These are phyloP conservation scores for Acanthochlamys bracteata DNA, from an alignment of 106 monocot species.

Conservation along the genomic window DNA sequence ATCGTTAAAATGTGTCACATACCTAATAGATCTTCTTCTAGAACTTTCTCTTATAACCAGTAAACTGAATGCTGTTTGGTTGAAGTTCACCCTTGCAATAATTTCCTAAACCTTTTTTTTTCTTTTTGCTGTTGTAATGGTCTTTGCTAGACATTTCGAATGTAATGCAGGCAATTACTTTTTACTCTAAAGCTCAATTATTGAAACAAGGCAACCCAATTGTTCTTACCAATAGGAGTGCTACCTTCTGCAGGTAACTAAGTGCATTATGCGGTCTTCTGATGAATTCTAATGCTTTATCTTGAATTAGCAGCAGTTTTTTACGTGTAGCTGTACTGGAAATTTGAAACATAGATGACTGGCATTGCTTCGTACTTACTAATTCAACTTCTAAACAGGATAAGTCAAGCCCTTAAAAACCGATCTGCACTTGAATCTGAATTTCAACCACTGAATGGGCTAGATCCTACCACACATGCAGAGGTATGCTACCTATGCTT, in stretches of 20 bases:
- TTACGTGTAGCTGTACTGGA: background rate
- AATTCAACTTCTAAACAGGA: slow-evolving; percentile 35
- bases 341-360: background rate
- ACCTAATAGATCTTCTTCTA: too few relatives aligned
- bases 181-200: slow-evolving; percentile 73
- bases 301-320: background rate
- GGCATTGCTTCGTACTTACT: too few relatives aligned
- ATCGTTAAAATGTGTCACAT: too few relatives aligned
- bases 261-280: background rate
- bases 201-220: slow-evolving; percentile 66
- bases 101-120: background rate
- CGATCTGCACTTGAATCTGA: slow-evolving; percentile 82
- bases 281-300: background rate
- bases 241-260: slow-evolving; percentile 60
- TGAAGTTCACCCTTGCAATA: too few relatives aligned
- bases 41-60: too few relatives aligned
- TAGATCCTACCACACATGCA: slow-evolving; percentile 92
- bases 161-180: slow-evolving; percentile 53
- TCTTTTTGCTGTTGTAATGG: background rate
- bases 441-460: slow-evolving; percentile 64
- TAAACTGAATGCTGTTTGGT: too few relatives aligned
- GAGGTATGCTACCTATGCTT: slow-evolving; percentile 35
- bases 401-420: slow-evolving; percentile 54
- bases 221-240: slow-evolving; percentile 73
- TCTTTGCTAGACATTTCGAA: background rate